A percentile compares a stretch with the other conserved stretches of the same genome.
Evolutionary conservation across 169 alveolate genomes (phyloP).

Genomic region (Plasmodium sp.): DNA sequence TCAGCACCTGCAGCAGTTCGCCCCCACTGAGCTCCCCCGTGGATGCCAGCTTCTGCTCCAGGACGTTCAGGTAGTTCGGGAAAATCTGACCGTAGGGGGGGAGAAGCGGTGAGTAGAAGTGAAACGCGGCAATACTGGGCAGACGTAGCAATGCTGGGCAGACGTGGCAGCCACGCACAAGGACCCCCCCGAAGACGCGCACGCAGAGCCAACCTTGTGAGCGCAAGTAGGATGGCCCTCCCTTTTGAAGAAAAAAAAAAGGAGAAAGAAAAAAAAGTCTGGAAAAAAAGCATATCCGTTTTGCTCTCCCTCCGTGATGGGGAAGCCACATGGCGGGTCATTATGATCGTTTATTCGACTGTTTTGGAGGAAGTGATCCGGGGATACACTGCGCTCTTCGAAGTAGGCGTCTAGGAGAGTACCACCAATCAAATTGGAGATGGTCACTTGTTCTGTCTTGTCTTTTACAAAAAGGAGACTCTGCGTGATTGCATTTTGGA

Average conservation of each 20-base stretch:
- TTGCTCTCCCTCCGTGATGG: not conserved
- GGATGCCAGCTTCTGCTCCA: not conserved
- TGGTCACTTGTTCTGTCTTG: slow-evolving; percentile 4
- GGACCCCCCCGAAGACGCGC: not conserved
- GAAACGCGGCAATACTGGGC: not conserved
- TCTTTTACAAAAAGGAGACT: slow-evolving; percentile 63
- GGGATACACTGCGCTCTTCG: not conserved
- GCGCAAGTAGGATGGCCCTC: not conserved
- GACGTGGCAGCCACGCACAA: not conserved
- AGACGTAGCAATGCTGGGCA: not conserved
- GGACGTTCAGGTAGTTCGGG: slow-evolving; percentile 15
- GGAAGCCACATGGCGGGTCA: not conserved
- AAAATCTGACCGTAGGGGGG: not conserved
- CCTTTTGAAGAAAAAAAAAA: slow-evolving; percentile 38
- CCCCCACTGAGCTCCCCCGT: not conserved
- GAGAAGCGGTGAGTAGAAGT: not conserved
- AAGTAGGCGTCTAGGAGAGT: slow-evolving; percentile 21
- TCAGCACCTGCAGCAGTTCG: not conserved
- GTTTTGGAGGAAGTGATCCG: not conserved
- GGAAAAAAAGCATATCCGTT: not conserved
- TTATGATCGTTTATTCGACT: not conserved
- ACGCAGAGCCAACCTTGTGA: not conserved
- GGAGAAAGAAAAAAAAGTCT: slow-evolving; percentile 46
- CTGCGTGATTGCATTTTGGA: slow-evolving; percentile 5
- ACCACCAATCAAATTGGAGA: not conserved